phyloP scores from a whole-genome alignment of 495 filamentous ascomycete genomes.

The Daldinia grandis region DNA sequence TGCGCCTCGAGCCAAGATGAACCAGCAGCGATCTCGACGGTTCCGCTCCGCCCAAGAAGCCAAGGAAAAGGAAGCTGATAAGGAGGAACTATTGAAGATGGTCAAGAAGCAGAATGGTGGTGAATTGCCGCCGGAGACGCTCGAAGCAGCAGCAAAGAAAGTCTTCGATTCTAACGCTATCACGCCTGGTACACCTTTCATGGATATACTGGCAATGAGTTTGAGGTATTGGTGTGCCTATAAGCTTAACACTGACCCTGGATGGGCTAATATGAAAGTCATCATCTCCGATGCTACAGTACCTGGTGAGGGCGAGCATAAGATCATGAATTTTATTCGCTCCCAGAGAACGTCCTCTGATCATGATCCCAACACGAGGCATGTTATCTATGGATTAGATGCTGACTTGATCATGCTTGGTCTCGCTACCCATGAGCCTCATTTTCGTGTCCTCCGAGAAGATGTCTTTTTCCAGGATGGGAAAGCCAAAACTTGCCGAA shows the following conservation, averaged over 20 bases:
- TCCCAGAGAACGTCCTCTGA: constrained; percentile 89
- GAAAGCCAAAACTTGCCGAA: constrained; percentile 77
- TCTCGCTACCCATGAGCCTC: constrained; percentile 94
- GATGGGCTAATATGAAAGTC: constrained; percentile 96
- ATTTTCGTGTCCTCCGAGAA: constrained; percentile 96
- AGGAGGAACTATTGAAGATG: constrained; percentile 83
- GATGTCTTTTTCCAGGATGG: constrained; percentile 94
- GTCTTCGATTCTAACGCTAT: constrained; percentile 99
- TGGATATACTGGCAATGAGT: constrained; percentile 93
- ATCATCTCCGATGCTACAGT: constrained; percentile 98
- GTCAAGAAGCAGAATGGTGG: constrained; percentile 75
- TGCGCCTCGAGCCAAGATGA: constrained; percentile 95
- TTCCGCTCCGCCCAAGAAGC: constrained; percentile 95
- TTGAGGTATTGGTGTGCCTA: constrained; percentile 95
- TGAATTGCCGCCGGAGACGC: constrained; percentile 64
- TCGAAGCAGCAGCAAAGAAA: constrained; percentile 78
- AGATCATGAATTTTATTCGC: constrained; percentile 98
- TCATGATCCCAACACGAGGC: constrained; percentile 95
- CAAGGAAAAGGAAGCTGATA: constrained; percentile 91
- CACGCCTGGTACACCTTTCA: constrained; percentile 97
- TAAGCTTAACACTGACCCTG: constrained; percentile 95
- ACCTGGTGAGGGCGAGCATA: constrained; percentile 97
- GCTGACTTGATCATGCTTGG: constrained; percentile 99
- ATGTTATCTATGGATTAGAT: constrained; percentile 95
- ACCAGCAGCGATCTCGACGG: constrained; percentile 90